phyloP scores from a whole-genome alignment of 768 basidiomycete genomes.

The Suillus subalutaceus region DNA sequence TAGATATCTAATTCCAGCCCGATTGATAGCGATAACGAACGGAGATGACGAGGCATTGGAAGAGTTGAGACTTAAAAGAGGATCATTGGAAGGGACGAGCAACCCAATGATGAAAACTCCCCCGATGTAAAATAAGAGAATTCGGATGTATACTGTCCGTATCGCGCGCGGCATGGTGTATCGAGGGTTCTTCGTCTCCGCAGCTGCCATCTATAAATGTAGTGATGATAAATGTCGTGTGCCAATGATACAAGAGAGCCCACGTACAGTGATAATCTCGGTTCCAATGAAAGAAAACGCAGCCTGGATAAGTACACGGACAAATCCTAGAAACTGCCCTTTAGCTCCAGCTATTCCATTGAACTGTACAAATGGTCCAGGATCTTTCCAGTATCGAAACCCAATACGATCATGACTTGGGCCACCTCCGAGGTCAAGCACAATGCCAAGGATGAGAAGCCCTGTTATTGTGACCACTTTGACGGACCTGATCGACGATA shows the following conservation, averaged over 20 bases:
- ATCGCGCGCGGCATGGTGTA: not conserved
- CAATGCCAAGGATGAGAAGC: not conserved
- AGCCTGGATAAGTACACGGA: not conserved
- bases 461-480: not conserved
- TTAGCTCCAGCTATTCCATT: not conserved
- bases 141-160: not conserved
- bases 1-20: not conserved
- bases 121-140: not conserved
- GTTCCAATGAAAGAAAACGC: conserved; percentile 1
- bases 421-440: not conserved
- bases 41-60: not conserved
- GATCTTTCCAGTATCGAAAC: not conserved
- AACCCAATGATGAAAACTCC: not conserved
- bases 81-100: not conserved
- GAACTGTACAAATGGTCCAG: not conserved
- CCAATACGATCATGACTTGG: not conserved
- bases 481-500: not conserved
- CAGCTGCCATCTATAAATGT: not conserved
- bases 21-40: not conserved
- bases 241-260: not conserved
- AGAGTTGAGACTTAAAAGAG: not conserved
- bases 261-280: not conserved
- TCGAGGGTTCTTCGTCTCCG: not conserved
- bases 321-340: not conserved
- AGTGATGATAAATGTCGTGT: not conserved